Evolutionary conservation across 331 rosid species (phyloP).

Genomic region (Quercus phellos): DNA sequence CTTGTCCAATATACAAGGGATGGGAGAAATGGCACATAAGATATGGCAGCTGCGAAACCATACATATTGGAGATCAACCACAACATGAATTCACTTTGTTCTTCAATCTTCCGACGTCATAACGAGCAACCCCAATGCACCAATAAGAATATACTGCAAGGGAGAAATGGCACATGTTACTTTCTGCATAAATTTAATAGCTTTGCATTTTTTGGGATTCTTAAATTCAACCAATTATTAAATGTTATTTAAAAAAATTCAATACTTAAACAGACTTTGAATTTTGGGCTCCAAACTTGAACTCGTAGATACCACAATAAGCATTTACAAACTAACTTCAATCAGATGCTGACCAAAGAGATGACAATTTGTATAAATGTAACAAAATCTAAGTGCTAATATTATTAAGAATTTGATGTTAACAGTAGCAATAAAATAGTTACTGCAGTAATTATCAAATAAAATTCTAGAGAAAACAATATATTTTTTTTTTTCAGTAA

Average conservation of each 20-base stretch:
- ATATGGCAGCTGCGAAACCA: conserved; percentile 9
- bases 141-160: conserved; percentile 72
- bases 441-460: too few relatives aligned
- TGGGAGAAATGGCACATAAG: conserved; percentile 1
- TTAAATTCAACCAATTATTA: not conserved
- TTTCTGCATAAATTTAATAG: not conserved
- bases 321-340: not conserved
- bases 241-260: not conserved
- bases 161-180: conserved; percentile 20
- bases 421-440: too few relatives aligned
- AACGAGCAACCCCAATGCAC: conserved; percentile 75
- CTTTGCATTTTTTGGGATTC: conserved; percentile 6
- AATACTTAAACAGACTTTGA: not conserved
- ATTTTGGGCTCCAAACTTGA: not conserved
- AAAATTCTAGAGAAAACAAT: too few relatives aligned
- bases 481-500: too few relatives aligned
- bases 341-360: not conserved
- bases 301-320: not conserved
- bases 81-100: conserved; percentile 13
- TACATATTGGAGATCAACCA: conserved; percentile 3
- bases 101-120: conserved; percentile 65
- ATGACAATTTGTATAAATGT: not conserved
- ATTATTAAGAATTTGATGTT: too few relatives aligned
- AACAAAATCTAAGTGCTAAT: not conserved
- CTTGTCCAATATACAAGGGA: conserved; percentile 7